Evolutionary conservation across 2,329 filamentous ascomycete species (phyloP).

Genomic region (Didymella pomorum): DNA sequence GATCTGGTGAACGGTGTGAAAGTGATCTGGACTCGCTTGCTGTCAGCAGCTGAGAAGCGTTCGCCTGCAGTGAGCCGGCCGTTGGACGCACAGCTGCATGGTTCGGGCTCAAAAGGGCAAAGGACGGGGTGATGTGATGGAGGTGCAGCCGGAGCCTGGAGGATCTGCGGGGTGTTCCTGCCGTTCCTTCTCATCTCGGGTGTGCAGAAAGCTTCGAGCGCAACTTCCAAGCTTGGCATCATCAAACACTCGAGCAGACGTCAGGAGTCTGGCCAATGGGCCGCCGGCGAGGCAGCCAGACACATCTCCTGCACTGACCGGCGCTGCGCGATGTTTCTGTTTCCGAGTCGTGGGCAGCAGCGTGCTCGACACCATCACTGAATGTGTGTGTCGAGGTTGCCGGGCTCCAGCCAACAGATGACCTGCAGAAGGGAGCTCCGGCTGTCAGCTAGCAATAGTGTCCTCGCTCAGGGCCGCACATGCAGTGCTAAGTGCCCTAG

Average conservation of each 20-base stretch:
- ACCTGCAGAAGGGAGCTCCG: slow-evolving; percentile 15
- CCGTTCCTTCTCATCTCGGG: slow-evolving; percentile 15
- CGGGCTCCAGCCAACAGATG: slow-evolving; percentile 11
- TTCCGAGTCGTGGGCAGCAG: slow-evolving; percentile 13
- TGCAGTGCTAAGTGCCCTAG: slow-evolving; percentile 13
- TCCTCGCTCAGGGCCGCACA: slow-evolving; percentile 10
- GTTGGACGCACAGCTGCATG: slow-evolving; percentile 19
- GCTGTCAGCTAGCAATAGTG: slow-evolving; percentile 16
- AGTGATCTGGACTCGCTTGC: background rate
- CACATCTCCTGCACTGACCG: background rate
- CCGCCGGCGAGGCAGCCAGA: slow-evolving; percentile 1
- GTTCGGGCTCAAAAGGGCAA: slow-evolving; percentile 14
- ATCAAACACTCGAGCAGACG: slow-evolving; percentile 15
- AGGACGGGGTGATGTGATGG: slow-evolving; percentile 9
- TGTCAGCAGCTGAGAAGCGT: slow-evolving; percentile 7
- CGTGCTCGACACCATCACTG: slow-evolving; percentile 3
- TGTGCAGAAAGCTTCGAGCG: slow-evolving; percentile 18
- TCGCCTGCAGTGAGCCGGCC: slow-evolving; percentile 14
- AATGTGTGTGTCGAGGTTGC: slow-evolving; percentile 5
- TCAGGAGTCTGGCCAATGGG: slow-evolving; percentile 9
- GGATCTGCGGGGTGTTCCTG: slow-evolving; percentile 19
- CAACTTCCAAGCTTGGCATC: slow-evolving; percentile 6
- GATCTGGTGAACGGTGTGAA: slow-evolving; percentile 13
- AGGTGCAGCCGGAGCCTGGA: slow-evolving; percentile 1
- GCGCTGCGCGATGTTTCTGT: slow-evolving; percentile 5